phyloP scores from a whole-genome alignment of 2,329 filamentous ascomycete species.

The Laburnicola sp. region DNA sequence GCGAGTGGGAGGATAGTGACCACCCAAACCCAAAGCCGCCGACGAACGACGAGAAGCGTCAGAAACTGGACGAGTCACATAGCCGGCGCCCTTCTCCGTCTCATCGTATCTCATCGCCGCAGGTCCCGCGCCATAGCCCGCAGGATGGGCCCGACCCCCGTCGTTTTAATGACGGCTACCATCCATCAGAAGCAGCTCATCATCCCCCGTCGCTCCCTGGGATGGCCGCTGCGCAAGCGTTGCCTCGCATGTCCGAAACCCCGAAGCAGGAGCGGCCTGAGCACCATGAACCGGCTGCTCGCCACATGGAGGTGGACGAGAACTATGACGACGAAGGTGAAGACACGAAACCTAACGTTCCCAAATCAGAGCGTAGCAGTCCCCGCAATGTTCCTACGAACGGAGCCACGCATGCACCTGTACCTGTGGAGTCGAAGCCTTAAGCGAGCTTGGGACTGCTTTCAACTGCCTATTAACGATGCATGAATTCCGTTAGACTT shows the following conservation, averaged over 20 bases:
- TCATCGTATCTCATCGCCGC: conserved; percentile 55
- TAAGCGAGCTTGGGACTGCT: conserved; percentile 18
- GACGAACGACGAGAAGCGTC: conserved; percentile 83
- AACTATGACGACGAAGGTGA: conserved; percentile 84
- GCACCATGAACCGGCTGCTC: conserved; percentile 77
- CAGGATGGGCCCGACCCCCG: conserved; percentile 62
- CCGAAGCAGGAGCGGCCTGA: conserved; percentile 51
- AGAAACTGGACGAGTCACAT: conserved; percentile 80
- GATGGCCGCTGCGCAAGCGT: conserved; percentile 51
- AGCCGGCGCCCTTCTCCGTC: conserved; percentile 65
- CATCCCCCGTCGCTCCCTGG: conserved; percentile 68
- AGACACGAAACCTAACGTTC: conserved; percentile 65
- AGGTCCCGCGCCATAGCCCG: conserved; percentile 75
- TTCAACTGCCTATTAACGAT: neutral
- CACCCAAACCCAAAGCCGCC: conserved; percentile 72
- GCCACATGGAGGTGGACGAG: conserved; percentile 97
- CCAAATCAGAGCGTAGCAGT: conserved; percentile 52
- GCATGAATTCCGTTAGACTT: too few relatives aligned
- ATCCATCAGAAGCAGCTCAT: conserved; percentile 90
- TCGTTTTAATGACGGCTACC: conserved; percentile 76
- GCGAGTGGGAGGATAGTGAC: conserved; percentile 90
- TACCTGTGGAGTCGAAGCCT: conserved; percentile 41
- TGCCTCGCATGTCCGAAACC: conserved; percentile 59
- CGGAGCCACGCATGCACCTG: conserved; percentile 37
- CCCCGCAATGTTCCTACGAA: conserved; percentile 44